These are phyloP conservation scores for Botryotinia calthae DNA, from an alignment of 2,329 filamentous ascomycete genomes.

Conservation along the genomic window DNA sequence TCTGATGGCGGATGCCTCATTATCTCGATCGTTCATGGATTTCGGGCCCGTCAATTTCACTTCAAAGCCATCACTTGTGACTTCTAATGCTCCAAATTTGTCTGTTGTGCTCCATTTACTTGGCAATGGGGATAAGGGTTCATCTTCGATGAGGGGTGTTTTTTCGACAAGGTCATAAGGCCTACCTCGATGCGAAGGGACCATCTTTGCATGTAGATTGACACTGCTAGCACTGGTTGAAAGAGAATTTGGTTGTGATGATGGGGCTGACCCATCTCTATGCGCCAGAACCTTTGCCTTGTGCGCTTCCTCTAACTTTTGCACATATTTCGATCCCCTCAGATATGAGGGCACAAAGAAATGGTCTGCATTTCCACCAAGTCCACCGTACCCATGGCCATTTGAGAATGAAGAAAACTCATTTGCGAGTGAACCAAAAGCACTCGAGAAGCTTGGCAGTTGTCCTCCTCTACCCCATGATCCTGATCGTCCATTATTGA, in stretches of 20 bases:
- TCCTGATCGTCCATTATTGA: conserved; percentile 29
- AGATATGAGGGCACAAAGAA: conserved; percentile 89
- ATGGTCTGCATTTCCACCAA: conserved; percentile 36
- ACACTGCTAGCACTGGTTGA: conserved; percentile 56
- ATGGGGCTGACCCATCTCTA: conserved; percentile 44
- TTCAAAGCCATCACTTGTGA: conserved; percentile 70
- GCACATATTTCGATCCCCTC: conserved; percentile 71
- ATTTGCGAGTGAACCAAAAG: conserved; percentile 35
- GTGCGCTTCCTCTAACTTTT: conserved; percentile 69
- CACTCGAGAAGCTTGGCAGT: conserved; percentile 38
- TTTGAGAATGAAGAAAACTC: conserved; percentile 29
- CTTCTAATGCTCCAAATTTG: conserved; percentile 69
- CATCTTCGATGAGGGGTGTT: conserved; percentile 58
- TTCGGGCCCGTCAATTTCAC: conserved; percentile 57
- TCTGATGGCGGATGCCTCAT: conserved; percentile 79
- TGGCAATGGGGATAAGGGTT: conserved; percentile 68
- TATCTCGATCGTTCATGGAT: conserved; percentile 50
- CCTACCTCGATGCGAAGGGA: conserved; percentile 69
- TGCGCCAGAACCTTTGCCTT: conserved; percentile 55
- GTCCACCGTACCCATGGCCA: conserved; percentile 31
- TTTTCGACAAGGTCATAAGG: conserved; percentile 84
- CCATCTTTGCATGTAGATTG: conserved; percentile 54
- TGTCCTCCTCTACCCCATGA: conserved; percentile 35
- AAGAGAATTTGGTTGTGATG: conserved; percentile 47
- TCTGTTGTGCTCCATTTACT: conserved; percentile 79